Conservation (phyloP, 2,329 filamentous ascomycete species). For the Alternaria arbusti region DNA sequence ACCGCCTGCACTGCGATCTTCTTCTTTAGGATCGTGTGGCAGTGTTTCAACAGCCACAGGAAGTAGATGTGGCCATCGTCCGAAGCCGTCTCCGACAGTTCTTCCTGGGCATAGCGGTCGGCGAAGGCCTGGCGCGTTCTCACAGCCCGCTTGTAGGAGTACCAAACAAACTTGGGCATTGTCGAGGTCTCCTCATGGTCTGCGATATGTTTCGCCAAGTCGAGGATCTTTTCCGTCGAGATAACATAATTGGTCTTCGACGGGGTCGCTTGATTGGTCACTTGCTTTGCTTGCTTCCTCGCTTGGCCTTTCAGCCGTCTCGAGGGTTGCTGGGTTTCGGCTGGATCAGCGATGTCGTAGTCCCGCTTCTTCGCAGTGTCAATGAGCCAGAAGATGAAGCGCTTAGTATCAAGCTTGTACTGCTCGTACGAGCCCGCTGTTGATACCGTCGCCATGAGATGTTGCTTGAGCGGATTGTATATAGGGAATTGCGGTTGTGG, state of each 20-base stretch:
- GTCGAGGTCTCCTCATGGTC: not conserved
- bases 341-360: not conserved
- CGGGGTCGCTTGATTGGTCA: not conserved
- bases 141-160: constrained; percentile 1
- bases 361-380: not conserved
- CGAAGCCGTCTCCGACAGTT: not conserved
- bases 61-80: not conserved
- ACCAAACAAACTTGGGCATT: constrained; percentile 1
- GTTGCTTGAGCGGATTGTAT: not conserved
- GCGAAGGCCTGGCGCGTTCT: not conserved
- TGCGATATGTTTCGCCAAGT: not conserved
- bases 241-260: not conserved
- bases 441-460: not conserved
- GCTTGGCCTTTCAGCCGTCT: not conserved
- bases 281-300: not conserved
- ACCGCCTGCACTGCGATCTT: not conserved
- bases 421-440: not conserved
- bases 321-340: not conserved
- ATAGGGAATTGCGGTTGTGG: not conserved
- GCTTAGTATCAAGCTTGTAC: not conserved
- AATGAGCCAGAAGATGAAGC: not conserved
- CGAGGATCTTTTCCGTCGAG: not conserved
- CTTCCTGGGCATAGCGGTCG: not conserved
- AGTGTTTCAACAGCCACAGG: not conserved
- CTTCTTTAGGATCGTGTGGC: not conserved